phyloP scores from a whole-genome alignment of 2,329 filamentous ascomycete genomes.

The Amauroascus verrucosus region DNA sequence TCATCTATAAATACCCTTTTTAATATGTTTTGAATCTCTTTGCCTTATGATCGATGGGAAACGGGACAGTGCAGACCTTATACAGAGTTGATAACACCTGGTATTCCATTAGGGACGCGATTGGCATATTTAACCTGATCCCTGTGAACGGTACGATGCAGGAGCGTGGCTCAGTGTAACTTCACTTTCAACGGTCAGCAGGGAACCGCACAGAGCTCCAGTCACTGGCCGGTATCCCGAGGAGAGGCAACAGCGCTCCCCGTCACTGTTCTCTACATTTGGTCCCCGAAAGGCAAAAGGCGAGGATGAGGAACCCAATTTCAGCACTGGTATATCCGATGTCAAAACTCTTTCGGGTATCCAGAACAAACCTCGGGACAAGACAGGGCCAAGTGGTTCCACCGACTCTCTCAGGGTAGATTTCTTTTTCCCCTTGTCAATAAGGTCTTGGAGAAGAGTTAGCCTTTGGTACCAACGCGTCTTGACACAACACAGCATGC shows the following conservation, averaged over 20 bases:
- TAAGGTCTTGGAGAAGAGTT: no score
- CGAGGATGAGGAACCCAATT: background rate
- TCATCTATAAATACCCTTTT: no score
- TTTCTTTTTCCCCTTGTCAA: no score
- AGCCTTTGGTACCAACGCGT: no score
- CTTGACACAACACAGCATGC: no score
- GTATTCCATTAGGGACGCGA: background rate
- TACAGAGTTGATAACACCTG: background rate
- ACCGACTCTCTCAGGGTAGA: no score
- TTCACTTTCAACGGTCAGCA: background rate
- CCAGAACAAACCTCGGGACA: background rate
- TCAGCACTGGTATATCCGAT: no score
- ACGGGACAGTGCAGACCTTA: background rate
- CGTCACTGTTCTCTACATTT: background rate
- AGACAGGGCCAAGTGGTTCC: background rate
- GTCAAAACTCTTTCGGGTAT: background rate
- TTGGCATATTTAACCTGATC: no score
- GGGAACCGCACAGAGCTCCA: background rate
- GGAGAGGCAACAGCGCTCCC: background rate
- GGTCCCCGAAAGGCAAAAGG: no score
- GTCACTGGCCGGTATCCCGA: background rate
- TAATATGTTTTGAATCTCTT: background rate
- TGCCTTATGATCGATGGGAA: background rate
- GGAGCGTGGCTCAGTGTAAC: background rate
- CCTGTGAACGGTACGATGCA: background rate